Percentiles rank a stretch among this genome's conserved stretches.
phyloP scores from a whole-genome alignment of 2,329 filamentous ascomycete species.

The Pyrenochaeta sp. region DNA sequence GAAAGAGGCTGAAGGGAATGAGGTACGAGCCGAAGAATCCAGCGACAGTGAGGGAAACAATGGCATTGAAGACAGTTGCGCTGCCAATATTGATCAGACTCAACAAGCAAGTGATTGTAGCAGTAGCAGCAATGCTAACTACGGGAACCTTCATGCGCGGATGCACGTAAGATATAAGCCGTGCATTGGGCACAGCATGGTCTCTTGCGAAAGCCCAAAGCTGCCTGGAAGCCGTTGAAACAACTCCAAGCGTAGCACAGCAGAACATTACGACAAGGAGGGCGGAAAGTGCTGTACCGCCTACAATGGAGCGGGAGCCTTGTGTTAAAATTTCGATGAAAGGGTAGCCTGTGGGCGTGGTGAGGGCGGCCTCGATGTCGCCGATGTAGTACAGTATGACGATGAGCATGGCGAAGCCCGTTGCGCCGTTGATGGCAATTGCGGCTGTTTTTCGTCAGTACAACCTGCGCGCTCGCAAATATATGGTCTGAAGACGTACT shows the following conservation, averaged over 20 bases:
- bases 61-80: constrained; percentile 28
- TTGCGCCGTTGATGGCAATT: constrained; percentile 41
- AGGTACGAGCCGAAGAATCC: constrained; percentile 31
- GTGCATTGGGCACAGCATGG: constrained; percentile 45
- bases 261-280: constrained; percentile 32
- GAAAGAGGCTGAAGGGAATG: constrained; percentile 18
- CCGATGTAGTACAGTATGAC: constrained; percentile 48
- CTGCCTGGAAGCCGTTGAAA: constrained; percentile 36
- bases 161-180: constrained; percentile 19
- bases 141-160: constrained; percentile 27
- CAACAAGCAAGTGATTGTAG: constrained; percentile 12
- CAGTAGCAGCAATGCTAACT: constrained; percentile 18
- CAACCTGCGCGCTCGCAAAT: background rate
- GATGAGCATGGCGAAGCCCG: constrained; percentile 47
- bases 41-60: constrained; percentile 26
- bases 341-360: constrained; percentile 43
- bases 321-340: constrained; percentile 49
- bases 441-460: constrained; percentile 1
- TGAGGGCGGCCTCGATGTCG: constrained; percentile 36
- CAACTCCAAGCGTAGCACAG: constrained; percentile 33
- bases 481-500: background rate
- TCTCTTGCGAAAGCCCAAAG: constrained; percentile 35
- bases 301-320: constrained; percentile 22
- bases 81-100: constrained; percentile 29
- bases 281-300: constrained; percentile 29